These are phyloP conservation scores for Trichocladium antarcticum DNA, from an alignment of 495 filamentous ascomycete genomes.

Conservation along the genomic window DNA sequence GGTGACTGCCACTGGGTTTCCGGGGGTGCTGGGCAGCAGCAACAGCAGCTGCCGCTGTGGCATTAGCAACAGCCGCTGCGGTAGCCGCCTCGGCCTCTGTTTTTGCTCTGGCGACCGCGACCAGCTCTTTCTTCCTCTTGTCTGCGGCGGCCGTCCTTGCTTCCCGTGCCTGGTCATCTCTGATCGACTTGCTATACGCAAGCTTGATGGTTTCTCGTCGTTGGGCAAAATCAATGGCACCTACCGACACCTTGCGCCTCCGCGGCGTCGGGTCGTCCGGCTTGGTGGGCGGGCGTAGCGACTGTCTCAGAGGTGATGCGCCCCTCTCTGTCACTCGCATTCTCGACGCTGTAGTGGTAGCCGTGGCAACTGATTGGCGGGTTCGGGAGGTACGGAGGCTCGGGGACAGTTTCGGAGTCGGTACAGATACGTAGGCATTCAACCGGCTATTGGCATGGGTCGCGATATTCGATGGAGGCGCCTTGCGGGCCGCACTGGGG, in stretches of 20 bases:
- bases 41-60: constrained; percentile 9
- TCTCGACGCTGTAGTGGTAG: constrained; percentile 54
- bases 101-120: constrained; percentile 28
- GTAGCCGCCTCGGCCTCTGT: constrained; percentile 25
- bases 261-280: constrained; percentile 27
- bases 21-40: not conserved
- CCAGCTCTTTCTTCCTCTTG: constrained; percentile 32
- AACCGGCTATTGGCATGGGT: constrained; percentile 34
- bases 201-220: constrained; percentile 66
- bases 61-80: constrained; percentile 16
- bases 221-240: constrained; percentile 66
- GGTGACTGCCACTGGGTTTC: not conserved
- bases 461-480: constrained; percentile 22
- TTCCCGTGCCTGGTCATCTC: constrained; percentile 54
- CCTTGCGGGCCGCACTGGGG: constrained; percentile 22
- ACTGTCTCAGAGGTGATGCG: constrained; percentile 28
- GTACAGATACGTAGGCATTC: constrained; percentile 42
- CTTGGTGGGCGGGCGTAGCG: constrained; percentile 27
- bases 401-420: constrained; percentile 47
- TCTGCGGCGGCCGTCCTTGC: constrained; percentile 36
- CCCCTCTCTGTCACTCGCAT: constrained; percentile 40
- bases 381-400: constrained; percentile 73
- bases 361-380: constrained; percentile 64
- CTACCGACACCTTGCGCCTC: constrained; percentile 43
- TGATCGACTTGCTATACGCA: constrained; percentile 66